Evolutionary conservation across 108 stramenopile species (phyloP), one percentile per base, ranked within the genome.

Genomic region (Skeletonema tropicum): DNA sequence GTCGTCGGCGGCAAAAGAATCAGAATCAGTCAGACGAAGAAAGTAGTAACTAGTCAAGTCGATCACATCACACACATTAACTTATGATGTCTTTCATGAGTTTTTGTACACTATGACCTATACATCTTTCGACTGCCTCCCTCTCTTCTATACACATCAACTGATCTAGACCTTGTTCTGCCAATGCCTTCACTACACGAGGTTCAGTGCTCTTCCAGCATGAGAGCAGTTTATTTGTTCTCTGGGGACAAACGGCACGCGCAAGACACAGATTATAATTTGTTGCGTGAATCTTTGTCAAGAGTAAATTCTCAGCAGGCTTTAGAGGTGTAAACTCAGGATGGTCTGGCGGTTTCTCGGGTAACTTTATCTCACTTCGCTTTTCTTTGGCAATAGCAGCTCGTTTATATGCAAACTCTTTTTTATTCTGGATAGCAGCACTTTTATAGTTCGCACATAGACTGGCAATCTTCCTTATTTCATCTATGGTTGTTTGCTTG

Each of bases 1-100:
- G 87, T 13, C 46, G 90, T 17, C 72, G 76, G 63, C 48, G 60
- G 32, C 86, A 88, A 60, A 88, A 87, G 68, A 84, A 70, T 29
- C 38, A 79, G 23, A 49, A 21, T n/a, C 52, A 55, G 21, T n/a
- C 42, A 3, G 52, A 55, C 21, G 52, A 55, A 25, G 52, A 23
- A 23, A 23, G 9, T 25, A 55, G 6, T 23, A 55, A 21, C 52
- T 55, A 55, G 9, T 15, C 13, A 10, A 41, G 12, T 0, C 42
- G n/a, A 11, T 45, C 0, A n/a, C 3, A 15, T 60, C 12, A 30
- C 14, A 8, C 57, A 62, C 46, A 14, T 78, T 35, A 78, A 10
- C 64, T 60, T 29, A 79, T 32, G 35, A 72, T 57, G 59, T 79
- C 77, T 35, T 73, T 68, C 48, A 79, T 60, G 3, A 63, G 60